phyloP scores from a whole-genome alignment of 768 basidiomycete species.

The Xanthoconium stramineum region DNA sequence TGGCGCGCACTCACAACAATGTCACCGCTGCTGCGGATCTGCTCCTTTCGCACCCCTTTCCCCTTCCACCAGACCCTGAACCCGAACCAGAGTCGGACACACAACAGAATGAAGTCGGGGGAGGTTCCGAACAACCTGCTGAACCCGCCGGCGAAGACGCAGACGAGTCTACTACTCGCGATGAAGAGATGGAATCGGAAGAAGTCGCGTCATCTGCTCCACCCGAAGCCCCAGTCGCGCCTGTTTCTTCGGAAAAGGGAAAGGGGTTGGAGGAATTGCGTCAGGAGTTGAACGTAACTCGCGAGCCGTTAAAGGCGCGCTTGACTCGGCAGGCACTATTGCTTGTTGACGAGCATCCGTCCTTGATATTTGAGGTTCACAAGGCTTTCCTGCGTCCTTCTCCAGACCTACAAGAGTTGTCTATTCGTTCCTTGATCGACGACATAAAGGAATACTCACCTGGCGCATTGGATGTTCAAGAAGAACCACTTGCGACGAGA shows the following conservation, averaged over 20 bases:
- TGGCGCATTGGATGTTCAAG: slow-evolving; percentile 62
- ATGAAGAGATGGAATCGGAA: slow-evolving; percentile 30
- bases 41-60: slow-evolving; percentile 78
- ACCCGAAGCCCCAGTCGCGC: slow-evolving; percentile 12
- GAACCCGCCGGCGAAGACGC: slow-evolving; percentile 29
- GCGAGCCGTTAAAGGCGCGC: slow-evolving; percentile 61
- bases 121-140: slow-evolving; percentile 24
- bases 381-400: slow-evolving; percentile 71
- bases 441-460: slow-evolving; percentile 71
- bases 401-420: slow-evolving; percentile 57
- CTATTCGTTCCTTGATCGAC: slow-evolving; percentile 70
- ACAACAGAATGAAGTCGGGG: slow-evolving; percentile 12
- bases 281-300: slow-evolving; percentile 58
- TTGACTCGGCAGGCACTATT: slow-evolving; percentile 69
- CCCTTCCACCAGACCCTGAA: slow-evolving; percentile 65
- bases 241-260: slow-evolving; percentile 25
- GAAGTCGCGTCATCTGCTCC: slow-evolving; percentile 15
- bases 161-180: slow-evolving; percentile 19
- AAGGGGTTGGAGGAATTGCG: slow-evolving; percentile 61
- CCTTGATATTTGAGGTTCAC: slow-evolving; percentile 86
- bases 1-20: slow-evolving; percentile 84
- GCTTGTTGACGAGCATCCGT: slow-evolving; percentile 83
- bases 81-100: slow-evolving; percentile 37
- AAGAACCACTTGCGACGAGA: slow-evolving; percentile 75
- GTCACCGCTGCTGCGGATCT: slow-evolving; percentile 85